Evolutionary conservation across 345 rosid genomes (phyloP).

Genomic region (Bruguiera parviflora): DNA sequence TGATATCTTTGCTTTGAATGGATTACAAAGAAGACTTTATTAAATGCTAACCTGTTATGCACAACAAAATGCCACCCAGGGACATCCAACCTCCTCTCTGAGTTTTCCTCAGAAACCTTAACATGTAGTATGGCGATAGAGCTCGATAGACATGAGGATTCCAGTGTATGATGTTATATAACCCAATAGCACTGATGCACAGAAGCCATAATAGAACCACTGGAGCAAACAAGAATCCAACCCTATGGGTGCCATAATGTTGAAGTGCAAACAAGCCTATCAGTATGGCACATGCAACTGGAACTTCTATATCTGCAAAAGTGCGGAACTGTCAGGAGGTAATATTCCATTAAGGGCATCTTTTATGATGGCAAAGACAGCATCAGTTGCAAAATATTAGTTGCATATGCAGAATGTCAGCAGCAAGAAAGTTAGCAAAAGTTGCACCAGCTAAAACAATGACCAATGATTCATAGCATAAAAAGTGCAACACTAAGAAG

Average conservation of each 20-base stretch:
- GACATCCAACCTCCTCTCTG: constrained; percentile 85
- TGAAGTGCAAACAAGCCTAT: constrained; percentile 84
- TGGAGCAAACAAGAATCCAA: constrained; percentile 87
- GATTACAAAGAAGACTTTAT: neutral
- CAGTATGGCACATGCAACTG: constrained; percentile 72
- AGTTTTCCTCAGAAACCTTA: constrained; percentile 71
- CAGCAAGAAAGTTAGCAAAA: neutral
- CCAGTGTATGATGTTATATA: constrained; percentile 73
- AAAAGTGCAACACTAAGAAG: neutral
- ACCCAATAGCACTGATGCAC: constrained; percentile 72
- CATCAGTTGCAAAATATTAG: neutral
- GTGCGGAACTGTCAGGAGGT: constrained; percentile 2
- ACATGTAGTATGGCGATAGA: constrained; percentile 79
- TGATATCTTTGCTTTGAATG: constrained; percentile 5
- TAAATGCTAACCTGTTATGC: constrained; percentile 61
- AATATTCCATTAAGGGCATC: constrained; percentile 12
- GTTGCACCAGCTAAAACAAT: neutral
- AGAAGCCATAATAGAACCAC: constrained; percentile 73
- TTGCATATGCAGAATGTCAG: too few species aligned
- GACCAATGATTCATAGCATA: neutral
- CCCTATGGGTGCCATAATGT: constrained; percentile 87
- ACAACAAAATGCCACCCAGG: constrained; percentile 77
- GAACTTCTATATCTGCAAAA: constrained; percentile 74
- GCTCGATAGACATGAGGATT: constrained; percentile 84
- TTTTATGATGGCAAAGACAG: neutral